These are phyloP conservation scores for Claviceps quebecensis DNA, from an alignment of 2,329 filamentous ascomycete species.

Conservation along the genomic window DNA sequence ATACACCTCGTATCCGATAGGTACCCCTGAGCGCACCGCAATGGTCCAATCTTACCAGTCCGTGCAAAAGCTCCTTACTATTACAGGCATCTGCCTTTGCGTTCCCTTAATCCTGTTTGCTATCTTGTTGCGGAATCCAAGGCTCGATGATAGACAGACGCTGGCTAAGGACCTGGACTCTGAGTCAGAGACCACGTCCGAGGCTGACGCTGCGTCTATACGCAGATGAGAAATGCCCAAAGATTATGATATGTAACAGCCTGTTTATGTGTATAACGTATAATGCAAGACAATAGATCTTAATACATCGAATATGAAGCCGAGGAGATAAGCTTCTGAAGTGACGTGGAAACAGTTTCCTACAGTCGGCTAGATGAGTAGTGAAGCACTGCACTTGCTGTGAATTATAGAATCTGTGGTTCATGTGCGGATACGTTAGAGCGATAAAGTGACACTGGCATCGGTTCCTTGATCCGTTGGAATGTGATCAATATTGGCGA, in stretches of 20 bases:
- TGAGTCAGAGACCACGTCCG: slow-evolving; percentile 5
- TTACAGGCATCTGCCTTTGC: slow-evolving; percentile 34
- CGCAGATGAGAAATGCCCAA: neutral
- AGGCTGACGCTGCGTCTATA: neutral
- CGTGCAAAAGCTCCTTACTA: slow-evolving; percentile 31
- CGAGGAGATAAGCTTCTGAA: neutral
- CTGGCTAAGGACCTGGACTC: slow-evolving; percentile 19
- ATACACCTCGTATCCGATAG: slow-evolving; percentile 39
- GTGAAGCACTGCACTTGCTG: too few species aligned
- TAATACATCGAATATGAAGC: neutral
- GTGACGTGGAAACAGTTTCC: neutral
- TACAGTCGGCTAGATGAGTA: too few species aligned
- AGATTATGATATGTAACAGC: neutral
- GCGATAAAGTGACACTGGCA: neutral
- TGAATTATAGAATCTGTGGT: neutral
- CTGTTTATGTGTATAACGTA: neutral
- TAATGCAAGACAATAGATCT: neutral
- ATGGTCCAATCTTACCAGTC: slow-evolving; percentile 41
- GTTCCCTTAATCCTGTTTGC: slow-evolving; percentile 33
- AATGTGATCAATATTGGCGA: too few species aligned
- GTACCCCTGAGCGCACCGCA: slow-evolving; percentile 32
- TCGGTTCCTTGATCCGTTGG: too few species aligned
- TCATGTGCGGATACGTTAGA: neutral
- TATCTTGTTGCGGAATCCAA: slow-evolving; percentile 28
- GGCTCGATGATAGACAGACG: slow-evolving; percentile 30